Percentiles rank a stretch among this genome's conserved stretches.
Conservation (phyloP, 2,329 filamentous ascomycete genomes). For the Chrysosporium queenslandicum region DNA sequence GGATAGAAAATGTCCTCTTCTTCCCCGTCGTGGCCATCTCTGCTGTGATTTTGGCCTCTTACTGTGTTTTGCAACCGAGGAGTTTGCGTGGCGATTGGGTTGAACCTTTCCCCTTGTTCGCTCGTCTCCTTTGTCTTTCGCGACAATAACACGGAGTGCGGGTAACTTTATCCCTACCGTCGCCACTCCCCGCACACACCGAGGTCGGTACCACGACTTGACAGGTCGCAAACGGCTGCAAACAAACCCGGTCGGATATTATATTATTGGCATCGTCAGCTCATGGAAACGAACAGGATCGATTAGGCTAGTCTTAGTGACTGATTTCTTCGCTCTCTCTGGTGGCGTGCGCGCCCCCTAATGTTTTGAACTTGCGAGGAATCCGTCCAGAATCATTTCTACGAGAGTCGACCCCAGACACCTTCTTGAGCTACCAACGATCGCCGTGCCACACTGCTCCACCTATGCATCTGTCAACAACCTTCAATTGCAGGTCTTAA, state of each 20-base stretch:
- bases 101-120: conserved; percentile 4
- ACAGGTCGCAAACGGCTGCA: conserved; percentile 16
- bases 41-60: not conserved
- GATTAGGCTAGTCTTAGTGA: no score
- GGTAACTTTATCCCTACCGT: conserved; percentile 14
- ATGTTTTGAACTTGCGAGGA: not conserved
- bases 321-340: not conserved
- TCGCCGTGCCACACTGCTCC: conserved; percentile 15
- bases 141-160: conserved; percentile 5
- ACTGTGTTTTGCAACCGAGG: not conserved
- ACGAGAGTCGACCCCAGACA: conserved; percentile 1
- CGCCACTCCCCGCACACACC: conserved; percentile 15
- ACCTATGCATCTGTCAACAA: conserved; percentile 13
- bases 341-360: conserved; percentile 2
- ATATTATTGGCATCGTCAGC: not conserved
- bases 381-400: not conserved
- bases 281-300: not conserved
- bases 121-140: conserved; percentile 8
- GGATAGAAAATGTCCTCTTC: not conserved
- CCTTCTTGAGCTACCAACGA: conserved; percentile 13
- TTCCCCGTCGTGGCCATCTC: not conserved
- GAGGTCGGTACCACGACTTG: conserved; percentile 12
- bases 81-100: conserved; percentile 4
- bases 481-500: conserved; percentile 8
- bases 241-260: not conserved